These are phyloP conservation scores for Trebouxia gelatinosa DNA, from an alignment of 163 green algal genomes.

Conservation along the genomic window DNA sequence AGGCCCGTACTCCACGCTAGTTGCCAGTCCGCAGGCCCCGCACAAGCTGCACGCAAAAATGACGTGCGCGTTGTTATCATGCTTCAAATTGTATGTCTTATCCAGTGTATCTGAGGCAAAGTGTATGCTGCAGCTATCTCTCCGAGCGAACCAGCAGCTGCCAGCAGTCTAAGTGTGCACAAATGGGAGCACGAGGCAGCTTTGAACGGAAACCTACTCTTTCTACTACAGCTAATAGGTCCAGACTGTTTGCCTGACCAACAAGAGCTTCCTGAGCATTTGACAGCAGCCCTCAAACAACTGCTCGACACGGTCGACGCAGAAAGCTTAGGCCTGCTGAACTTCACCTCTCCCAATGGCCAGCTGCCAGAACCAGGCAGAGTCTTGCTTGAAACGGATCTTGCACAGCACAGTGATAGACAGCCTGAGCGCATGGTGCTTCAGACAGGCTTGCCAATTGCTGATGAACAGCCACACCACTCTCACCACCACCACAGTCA, in stretches of 20 bases:
- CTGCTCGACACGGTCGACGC: constrained; percentile 1
- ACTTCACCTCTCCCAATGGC: constrained; percentile 22
- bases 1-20: too few relatives aligned
- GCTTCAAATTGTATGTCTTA: too few relatives aligned
- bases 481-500: neutral
- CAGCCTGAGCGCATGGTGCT: neutral
- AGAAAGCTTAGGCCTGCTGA: constrained; percentile 11
- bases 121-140: too few relatives aligned
- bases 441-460: neutral
- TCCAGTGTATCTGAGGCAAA: too few relatives aligned
- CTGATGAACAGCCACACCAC: neutral
- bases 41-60: too few relatives aligned
- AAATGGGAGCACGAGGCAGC: too few relatives aligned
- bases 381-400: neutral
- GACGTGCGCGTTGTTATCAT: too few relatives aligned
- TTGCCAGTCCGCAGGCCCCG: too few relatives aligned
- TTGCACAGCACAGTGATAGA: neutral
- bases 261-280: constrained; percentile 1
- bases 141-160: too few relatives aligned
- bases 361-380: neutral
- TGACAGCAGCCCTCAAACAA: neutral
- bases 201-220: neutral
- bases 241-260: constrained; percentile 7
- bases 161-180: too few relatives aligned
- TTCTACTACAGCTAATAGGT: constrained; percentile 22